Evolutionary conservation across 192 early-diverging fungal species (phyloP), one percentile per base, ranked within the genome.

Genomic region (Powellomyces hirtus): DNA sequence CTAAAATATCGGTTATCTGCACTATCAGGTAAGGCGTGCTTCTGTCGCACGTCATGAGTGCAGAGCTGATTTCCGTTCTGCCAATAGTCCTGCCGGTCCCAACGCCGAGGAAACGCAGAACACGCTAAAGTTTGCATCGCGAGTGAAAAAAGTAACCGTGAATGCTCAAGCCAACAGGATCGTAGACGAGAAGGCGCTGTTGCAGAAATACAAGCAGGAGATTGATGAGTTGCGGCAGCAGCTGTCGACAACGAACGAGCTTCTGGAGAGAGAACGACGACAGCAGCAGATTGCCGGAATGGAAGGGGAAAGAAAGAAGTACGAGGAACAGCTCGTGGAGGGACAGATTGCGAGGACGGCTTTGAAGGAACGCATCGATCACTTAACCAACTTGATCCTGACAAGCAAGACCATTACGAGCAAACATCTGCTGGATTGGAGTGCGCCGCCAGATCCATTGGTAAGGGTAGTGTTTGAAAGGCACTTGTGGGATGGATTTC

Each of bases 91-190:
- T 2, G 83, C 92, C 0, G 70, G 75, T 16, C 64, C 84, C 56
- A 90, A 92, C 65, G 68, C 89, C 4, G 95, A 97, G 58, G 97
- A 98, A 55, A 88, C 93, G 0, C 70, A 86, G 38, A 97, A 92
- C 59, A 98, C 97, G 2, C 85, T 98, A 30, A 97, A 98, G 71
- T 98, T 98, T 78, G 97, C 97, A 0, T 78, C 86, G 11, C 83
- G 94, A 4, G 92, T 96, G 42, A 98, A 98, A 75, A 92, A 90
- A 61, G 89, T 98, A 16, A 77, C 84, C 10, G 86, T 91, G 20
- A 86, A 85, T 55, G 93, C 97, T 3, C 80, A 91, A 38, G 89
- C 90, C 44, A 96, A 98, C 79, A 80, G 85, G 26, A 82, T 88
- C 11, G 59, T 86, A 59, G 92, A 93, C 68, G 92, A 95, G 46